These are phyloP conservation scores for Volvox reticuliferus DNA, from an alignment of 139 green algal species.

Conservation along the genomic window DNA sequence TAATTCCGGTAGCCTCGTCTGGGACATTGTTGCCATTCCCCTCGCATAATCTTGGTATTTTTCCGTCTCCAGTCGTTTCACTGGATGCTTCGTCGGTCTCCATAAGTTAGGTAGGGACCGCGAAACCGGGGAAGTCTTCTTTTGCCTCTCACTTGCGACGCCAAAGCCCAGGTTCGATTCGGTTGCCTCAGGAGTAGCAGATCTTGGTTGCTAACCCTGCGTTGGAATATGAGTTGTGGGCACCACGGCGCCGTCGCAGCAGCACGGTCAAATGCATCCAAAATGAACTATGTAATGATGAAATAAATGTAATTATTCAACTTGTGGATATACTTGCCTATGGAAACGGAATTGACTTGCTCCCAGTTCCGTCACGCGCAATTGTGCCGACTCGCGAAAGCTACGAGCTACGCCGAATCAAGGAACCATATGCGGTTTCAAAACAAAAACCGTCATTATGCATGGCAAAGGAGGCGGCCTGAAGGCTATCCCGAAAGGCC, in stretches of 20 bases:
- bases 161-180: neutral
- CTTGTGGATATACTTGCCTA: neutral
- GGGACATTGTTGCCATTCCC: neutral
- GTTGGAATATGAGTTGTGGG: neutral
- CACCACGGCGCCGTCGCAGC: neutral
- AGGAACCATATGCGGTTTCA: neutral
- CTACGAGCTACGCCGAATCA: neutral
- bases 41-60: neutral
- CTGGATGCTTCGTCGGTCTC: neutral
- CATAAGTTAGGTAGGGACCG: slow-evolving; percentile 13
- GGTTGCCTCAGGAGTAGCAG: neutral
- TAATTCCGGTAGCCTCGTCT: neutral
- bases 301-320: neutral
- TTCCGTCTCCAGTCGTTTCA: neutral
- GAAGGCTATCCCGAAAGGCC: neutral
- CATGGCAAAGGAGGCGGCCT: neutral
- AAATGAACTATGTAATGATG: neutral
- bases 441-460: neutral
- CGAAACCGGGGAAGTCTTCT: neutral
- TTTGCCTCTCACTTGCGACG: neutral
- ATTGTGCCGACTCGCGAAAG: neutral
- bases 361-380: neutral
- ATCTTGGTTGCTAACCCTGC: neutral
- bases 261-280: neutral
- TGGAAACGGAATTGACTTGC: neutral